Evolutionary conservation across 2,329 filamentous ascomycete species (phyloP), one percentile per base, ranked within the genome.

Genomic region (Xylaria arbuscula): DNA sequence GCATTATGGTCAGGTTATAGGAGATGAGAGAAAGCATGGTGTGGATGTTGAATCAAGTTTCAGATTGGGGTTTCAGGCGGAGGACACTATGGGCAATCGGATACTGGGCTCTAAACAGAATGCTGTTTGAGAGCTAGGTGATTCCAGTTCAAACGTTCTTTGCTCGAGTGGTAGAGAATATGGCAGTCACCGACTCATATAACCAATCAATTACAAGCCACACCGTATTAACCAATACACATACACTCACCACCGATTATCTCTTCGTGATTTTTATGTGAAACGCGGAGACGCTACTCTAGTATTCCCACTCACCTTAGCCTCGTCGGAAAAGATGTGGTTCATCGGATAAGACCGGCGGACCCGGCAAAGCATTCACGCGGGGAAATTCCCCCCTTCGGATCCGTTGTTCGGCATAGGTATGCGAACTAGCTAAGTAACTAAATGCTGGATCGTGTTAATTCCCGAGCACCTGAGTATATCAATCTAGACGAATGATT

Each of bases 371-470:
- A 67, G 61, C 24, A 34, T 65, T 58, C 62, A 70, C 48, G 70
- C 68, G 70, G 66, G 72, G 71, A 66, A 62, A 62, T 72, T 70
- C 68, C 57, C 66, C 68, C 60, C 40, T 45, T 63, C 66, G 72
- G 73, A 57, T 75, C 75, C 74, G 72, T 72, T 74, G 11, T 60
- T 75, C 75, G 75, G 74, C 69, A 72, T 70, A 67, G 66, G 64
- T 59, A 65, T 13, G 28, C 17, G n/a, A 45, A 47, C 40, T 47
- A 47, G 28, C 28, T 28, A 57, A 40, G 19, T 36, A 22, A 22
- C 1, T 28, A 7, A 42, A 10, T 19, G 17, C 22, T n/a, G 17
- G 36, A 10, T 28, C 42, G 13, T 22, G 32, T 32, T 32, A n/a
- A 15, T 56, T 28, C 54, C 54, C 36, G 34, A 42, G 24, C n/a